Evolutionary conservation across 345 rosid species (phyloP), one percentile per base, ranked within the genome.

Genomic region (Populus alba): DNA sequence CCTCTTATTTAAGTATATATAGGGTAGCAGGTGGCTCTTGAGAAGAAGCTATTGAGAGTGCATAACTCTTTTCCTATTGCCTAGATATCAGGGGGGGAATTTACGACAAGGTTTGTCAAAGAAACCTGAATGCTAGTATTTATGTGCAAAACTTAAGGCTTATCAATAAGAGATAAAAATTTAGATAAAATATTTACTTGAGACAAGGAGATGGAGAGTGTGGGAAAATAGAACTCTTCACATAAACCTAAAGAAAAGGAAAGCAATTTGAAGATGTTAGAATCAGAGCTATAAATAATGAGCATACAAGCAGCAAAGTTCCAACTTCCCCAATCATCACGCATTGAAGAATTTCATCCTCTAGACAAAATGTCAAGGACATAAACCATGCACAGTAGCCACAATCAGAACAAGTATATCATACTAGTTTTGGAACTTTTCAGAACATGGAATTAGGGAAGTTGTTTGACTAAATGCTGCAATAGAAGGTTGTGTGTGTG

Each of bases 201-300:
- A 94, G 97, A 78, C 91, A 88, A 69, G 97, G 83, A 82, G 94
- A 80, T 68, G 98, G 99, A 73, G 98, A 90, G 75, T 94, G 91
- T 22, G 97, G 97, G 75, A 92, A 87, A 16, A 81, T 72, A 31
- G 90, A 78, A 75, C 94, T 92, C 86, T 87, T 96, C 87, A 92
- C 92, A 80, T 88, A 96, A 72, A 76, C 97, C 99, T 96, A 77
- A 70, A 85, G 9, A 38, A 66, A 57, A 43, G 47, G 47, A 43
- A 81, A 72, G 41, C 20, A 39, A 16, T 68, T n/a, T 20, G 37
- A 13, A 38, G 31, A 20, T 66, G 68, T 77, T 41, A 80, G 79
- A 78, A 75, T n/a, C 22, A 18, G 25, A 23, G 17, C 6, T 29
- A 16, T 6, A 18, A 31, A 33, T 12, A 12, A 71, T 61, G 49